phyloP scores from a whole-genome alignment of 345 rosid species.

The Isatis tinctoria region DNA sequence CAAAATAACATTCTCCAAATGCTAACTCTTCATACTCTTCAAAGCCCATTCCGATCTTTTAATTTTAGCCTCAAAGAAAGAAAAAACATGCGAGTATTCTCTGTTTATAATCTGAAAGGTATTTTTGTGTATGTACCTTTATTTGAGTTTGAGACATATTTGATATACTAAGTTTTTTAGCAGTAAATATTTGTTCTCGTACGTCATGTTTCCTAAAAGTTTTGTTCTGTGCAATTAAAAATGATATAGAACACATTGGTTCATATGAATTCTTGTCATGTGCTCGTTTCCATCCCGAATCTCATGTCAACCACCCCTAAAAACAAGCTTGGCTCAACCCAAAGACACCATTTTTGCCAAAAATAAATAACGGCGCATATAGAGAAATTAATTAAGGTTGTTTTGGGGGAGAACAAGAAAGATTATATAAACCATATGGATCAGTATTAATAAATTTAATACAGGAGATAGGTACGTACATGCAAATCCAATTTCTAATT shows the following conservation, averaged over 20 bases:
- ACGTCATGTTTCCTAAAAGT: neutral
- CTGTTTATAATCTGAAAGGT: neutral
- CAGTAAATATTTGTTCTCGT: neutral
- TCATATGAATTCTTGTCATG: neutral
- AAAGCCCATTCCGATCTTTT: neutral
- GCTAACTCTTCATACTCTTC: neutral
- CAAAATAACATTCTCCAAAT: neutral
- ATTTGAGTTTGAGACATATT: no score
- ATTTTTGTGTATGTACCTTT: no score
- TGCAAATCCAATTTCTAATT: neutral
- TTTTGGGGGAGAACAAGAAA: neutral
- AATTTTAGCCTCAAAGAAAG: neutral
- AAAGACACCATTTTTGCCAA: neutral
- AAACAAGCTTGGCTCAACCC: neutral
- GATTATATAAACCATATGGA: neutral
- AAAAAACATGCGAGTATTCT: neutral
- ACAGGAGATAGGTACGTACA: neutral
- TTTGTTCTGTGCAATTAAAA: neutral
- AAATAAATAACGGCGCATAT: neutral
- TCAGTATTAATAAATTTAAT: neutral
- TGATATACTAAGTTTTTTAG: no score
- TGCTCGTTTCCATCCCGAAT: neutral
- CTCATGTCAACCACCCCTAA: no score
- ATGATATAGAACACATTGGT: neutral
- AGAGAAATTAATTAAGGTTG: neutral